Conservation (phyloP, 306 rosid species). For the Acacia confusa region DNA sequence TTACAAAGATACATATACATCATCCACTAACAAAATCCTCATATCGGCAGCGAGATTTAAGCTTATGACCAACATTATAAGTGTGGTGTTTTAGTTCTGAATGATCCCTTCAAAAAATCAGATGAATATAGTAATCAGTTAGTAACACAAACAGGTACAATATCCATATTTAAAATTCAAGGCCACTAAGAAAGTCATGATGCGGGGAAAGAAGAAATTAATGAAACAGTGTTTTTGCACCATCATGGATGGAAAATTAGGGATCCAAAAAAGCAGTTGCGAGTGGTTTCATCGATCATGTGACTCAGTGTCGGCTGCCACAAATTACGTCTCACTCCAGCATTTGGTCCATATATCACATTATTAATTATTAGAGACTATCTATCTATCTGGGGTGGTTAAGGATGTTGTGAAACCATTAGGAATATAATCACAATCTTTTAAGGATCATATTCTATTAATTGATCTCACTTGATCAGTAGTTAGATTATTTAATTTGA, state of each 20-base stretch:
- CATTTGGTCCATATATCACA: not conserved
- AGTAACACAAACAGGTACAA: not conserved
- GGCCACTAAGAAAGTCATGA: constrained; percentile 23
- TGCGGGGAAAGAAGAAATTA: not conserved
- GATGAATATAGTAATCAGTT: not conserved
- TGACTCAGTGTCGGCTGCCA: constrained; percentile 1
- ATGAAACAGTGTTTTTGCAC: not conserved
- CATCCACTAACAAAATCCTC: no score
- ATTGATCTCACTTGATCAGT: not conserved
- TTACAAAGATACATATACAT: no score
- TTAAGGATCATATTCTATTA: not conserved
- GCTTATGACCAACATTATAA: no score
- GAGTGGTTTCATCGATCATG: not conserved
- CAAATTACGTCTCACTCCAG: not conserved
- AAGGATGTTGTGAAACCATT: constrained; percentile 8
- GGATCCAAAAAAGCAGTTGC: not conserved
- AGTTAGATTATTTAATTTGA: not conserved
- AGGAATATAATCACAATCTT: constrained; percentile 16
- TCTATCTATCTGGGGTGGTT: constrained; percentile 2
- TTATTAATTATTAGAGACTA: not conserved
- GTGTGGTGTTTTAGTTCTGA: not conserved
- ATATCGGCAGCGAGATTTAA: no score
- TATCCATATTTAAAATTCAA: not conserved
- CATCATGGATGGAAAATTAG: not conserved
- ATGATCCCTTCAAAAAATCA: not conserved